Evolutionary conservation across 148 eudicot genomes (phyloP).

Genomic region (Rhododendron ovatum): DNA sequence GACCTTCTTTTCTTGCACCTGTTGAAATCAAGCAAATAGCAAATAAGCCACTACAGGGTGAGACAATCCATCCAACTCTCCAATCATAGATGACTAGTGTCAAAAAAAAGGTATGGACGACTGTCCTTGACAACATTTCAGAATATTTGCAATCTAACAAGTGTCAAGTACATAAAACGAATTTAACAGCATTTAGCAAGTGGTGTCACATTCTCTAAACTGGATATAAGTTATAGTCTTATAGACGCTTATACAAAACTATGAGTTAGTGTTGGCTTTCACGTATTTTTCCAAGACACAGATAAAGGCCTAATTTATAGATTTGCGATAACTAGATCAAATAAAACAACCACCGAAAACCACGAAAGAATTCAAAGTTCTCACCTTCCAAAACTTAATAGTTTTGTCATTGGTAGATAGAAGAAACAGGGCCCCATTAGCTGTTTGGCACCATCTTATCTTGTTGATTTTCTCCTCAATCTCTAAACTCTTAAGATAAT

Average conservation of each 20-base stretch:
- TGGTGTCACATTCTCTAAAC: background rate
- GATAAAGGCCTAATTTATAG: background rate
- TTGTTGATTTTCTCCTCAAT: slow-evolving; percentile 99
- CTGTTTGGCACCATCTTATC: slow-evolving; percentile 97
- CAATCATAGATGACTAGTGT: background rate
- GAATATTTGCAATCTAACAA: background rate
- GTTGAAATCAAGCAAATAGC: slow-evolving; percentile 12
- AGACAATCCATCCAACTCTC: slow-evolving; percentile 3
- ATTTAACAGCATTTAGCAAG: background rate
- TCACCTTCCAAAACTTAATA: slow-evolving; percentile 96
- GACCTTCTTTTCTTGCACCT: slow-evolving; percentile 88
- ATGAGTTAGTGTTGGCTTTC: background rate
- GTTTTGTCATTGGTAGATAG: slow-evolving; percentile 96
- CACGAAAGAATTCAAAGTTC: background rate
- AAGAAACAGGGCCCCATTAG: slow-evolving; percentile 88
- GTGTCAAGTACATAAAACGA: background rate
- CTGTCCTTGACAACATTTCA: background rate
- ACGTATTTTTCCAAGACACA: background rate
- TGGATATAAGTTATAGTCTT: no score
- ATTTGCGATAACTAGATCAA: background rate
- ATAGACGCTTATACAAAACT: background rate
- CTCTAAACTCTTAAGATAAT: slow-evolving; percentile 98
- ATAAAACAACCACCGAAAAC: background rate
- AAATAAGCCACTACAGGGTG: background rate
- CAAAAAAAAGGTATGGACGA: background rate